Evolutionary conservation across 495 filamentous ascomycete genomes (phyloP), one percentile per base, ranked within the genome.

Genomic region (Umbilicaria muhlenbergii): DNA sequence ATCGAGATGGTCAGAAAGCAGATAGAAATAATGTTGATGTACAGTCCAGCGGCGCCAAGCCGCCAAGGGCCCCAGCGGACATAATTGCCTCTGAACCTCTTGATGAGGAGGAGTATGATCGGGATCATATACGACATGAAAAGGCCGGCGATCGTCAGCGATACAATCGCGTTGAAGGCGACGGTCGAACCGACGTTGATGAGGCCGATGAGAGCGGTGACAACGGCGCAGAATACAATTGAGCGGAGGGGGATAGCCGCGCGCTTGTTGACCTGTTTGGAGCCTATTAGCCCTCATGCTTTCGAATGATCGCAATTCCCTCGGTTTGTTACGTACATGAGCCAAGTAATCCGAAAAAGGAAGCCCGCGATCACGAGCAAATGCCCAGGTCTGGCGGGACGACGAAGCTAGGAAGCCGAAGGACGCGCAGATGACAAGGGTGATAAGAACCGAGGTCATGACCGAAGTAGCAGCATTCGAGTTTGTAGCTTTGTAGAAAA

Each of bases 301-400:
- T 42, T 44, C 17, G 45, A 45, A n/a, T 42, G 36, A 31, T 36
- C 32, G 32, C 24, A 15, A 5, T 12, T 19, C 11, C 1, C 11
- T 38, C 17, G 16, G n/a, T 14, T 28, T 28, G n/a, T 16, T 15
- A 49, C 60, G 15, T 58, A 74, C 65, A 50, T 59, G 52, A 31
- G 54, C 58, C 45, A 70, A 58, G 1, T 62, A 36, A 15, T 49
- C 47, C 46, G 59, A 66, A 28, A 65, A 64, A 2, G 71, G 71
- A 12, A 74, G 49, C 3, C 65, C 71, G 12, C 61, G 59, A 44
- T 77, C 73, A 5, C 73, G 58, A 1, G 69, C 60, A 48, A 77
- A 75, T 0, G 71, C 65, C 66, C 71, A 78, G 32, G 67, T 57
- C 52, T 71, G 68, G 1, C 74, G 64, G 15, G 73, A 74, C 5